A percentile compares a stretch with the other conserved stretches of the same genome.
Evolutionary conservation across 2,329 filamentous ascomycete species (phyloP).

Genomic region (Cadophora gregata): DNA sequence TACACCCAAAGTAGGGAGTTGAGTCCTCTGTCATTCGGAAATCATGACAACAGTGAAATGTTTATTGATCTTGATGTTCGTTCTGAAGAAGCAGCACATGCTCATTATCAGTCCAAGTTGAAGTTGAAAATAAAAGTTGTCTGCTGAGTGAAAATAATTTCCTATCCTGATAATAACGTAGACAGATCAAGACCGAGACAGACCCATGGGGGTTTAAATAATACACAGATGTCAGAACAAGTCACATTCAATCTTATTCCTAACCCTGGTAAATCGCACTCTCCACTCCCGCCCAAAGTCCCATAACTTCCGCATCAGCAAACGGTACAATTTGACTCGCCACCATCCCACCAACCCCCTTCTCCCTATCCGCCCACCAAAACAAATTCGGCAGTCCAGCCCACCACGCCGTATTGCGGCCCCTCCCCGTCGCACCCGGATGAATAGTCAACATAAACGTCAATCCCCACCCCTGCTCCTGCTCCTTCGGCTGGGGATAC

Average conservation of each 20-base stretch:
- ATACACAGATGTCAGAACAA: too few species aligned
- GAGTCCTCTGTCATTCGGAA: too few species aligned
- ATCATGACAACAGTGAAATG: too few species aligned
- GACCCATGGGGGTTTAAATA: too few species aligned
- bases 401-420: slow-evolving; percentile 59
- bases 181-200: too few species aligned
- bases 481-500: slow-evolving; percentile 51
- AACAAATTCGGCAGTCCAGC: slow-evolving; percentile 64
- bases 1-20: too few species aligned
- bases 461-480: slow-evolving; percentile 71
- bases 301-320: slow-evolving; percentile 34
- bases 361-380: slow-evolving; percentile 68
- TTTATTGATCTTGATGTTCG: too few species aligned
- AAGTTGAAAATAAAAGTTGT: too few species aligned
- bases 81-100: too few species aligned
- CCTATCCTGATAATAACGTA: too few species aligned
- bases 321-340: slow-evolving; percentile 59
- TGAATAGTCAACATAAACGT: slow-evolving; percentile 57
- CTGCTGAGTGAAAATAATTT: too few species aligned
- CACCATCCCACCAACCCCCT: slow-evolving; percentile 60
- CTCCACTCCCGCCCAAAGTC: slow-evolving; percentile 18
- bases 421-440: slow-evolving; percentile 57
- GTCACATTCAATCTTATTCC: neutral
- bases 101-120: too few species aligned
- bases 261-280: slow-evolving; percentile 20